Conservation (phyloP, 2,329 filamentous ascomycete genomes). For the Colletotrichum liriopes region DNA sequence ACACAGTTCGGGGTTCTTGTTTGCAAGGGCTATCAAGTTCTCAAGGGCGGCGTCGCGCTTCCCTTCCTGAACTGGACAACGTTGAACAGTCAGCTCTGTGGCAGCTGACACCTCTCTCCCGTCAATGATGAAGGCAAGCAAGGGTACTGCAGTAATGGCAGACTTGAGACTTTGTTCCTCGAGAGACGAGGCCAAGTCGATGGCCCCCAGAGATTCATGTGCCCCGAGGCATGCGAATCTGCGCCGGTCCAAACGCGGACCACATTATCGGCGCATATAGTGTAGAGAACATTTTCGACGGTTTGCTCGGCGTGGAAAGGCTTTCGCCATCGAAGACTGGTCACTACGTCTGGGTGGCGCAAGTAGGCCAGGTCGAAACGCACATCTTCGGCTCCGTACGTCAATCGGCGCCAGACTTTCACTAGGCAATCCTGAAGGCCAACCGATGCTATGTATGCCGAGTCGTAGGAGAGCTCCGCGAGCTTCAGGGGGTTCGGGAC, state of each 20-base stretch:
- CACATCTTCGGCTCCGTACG: slow-evolving; percentile 86
- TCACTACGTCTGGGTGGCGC: slow-evolving; percentile 86
- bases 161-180: slow-evolving; percentile 56
- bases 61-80: slow-evolving; percentile 45
- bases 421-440: slow-evolving; percentile 85
- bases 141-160: neutral
- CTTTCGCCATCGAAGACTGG: slow-evolving; percentile 87
- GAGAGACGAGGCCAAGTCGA: slow-evolving; percentile 83
- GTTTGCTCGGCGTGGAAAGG: slow-evolving; percentile 84
- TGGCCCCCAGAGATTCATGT: slow-evolving; percentile 84
- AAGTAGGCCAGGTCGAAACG: slow-evolving; percentile 94
- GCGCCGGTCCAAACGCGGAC: slow-evolving; percentile 88
- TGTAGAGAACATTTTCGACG: slow-evolving; percentile 90
- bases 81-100: slow-evolving; percentile 81
- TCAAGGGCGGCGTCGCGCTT: slow-evolving; percentile 78
- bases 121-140: slow-evolving; percentile 81
- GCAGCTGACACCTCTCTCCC: slow-evolving; percentile 84
- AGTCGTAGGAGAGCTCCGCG: slow-evolving; percentile 88
- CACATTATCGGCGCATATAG: slow-evolving; percentile 84
- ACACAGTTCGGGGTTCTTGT: slow-evolving; percentile 88
- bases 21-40: slow-evolving; percentile 88
- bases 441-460: slow-evolving; percentile 86
- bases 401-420: slow-evolving; percentile 92
- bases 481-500: slow-evolving; percentile 82
- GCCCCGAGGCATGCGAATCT: slow-evolving; percentile 79